A percentile compares a stretch with the other conserved stretches of the same genome.
phyloP scores from a whole-genome alignment of 768 basidiomycete species.

The Hypholoma sublateritium region DNA sequence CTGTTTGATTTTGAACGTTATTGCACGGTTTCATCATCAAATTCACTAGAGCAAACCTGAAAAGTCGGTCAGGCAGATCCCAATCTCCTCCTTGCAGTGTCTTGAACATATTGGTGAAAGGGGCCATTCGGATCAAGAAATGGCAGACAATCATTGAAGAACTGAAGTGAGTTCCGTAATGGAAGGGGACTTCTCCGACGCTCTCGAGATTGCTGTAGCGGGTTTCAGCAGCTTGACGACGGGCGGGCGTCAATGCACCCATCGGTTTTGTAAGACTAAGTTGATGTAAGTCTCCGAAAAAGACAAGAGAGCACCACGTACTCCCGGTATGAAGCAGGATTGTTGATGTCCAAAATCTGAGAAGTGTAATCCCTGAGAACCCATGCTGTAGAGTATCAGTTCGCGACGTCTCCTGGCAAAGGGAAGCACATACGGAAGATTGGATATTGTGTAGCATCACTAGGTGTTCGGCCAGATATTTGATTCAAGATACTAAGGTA shows the following conservation, averaged over 20 bases:
- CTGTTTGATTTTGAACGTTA: constrained; percentile 31
- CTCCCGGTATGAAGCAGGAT: constrained; percentile 71
- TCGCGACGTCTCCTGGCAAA: not conserved
- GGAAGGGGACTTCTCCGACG: constrained; percentile 86
- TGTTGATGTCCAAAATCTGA: constrained; percentile 58
- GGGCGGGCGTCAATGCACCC: constrained; percentile 80
- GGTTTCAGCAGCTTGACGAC: constrained; percentile 72
- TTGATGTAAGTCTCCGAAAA: not conserved
- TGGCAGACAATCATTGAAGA: constrained; percentile 98
- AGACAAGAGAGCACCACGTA: constrained; percentile 33
- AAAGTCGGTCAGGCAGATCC: constrained; percentile 88
- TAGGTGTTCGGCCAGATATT: constrained; percentile 88
- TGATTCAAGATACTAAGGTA: constrained; percentile 90
- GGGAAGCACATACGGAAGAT: constrained; percentile 66
- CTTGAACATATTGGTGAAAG: constrained; percentile 95
- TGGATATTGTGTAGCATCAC: constrained; percentile 94
- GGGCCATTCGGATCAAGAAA: constrained; percentile 85
- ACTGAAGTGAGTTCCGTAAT: constrained; percentile 93
- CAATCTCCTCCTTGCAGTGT: constrained; percentile 92
- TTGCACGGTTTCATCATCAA: not conserved
- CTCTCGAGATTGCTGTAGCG: constrained; percentile 76
- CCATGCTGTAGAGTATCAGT: constrained; percentile 61
- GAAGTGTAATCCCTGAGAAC: constrained; percentile 85
- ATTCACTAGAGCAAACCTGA: constrained; percentile 43
- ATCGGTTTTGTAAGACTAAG: constrained; percentile 80